phyloP scores from a whole-genome alignment of 768 basidiomycete species.

The Pleurotus pulmonarius region DNA sequence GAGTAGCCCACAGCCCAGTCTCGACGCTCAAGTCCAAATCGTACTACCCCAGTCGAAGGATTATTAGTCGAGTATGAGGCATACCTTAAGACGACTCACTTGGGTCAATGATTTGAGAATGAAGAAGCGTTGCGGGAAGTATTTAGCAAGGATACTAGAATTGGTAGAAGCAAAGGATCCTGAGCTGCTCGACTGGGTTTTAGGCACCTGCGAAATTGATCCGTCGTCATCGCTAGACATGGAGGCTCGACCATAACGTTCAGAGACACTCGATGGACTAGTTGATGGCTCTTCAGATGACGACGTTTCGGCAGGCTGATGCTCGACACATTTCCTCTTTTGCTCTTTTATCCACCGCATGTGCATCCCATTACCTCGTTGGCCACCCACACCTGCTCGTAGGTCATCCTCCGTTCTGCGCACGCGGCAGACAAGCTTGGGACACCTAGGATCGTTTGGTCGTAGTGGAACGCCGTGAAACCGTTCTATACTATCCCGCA shows the following conservation, averaged over 20 bases:
- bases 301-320: constrained; percentile 13
- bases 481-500: constrained; percentile 62
- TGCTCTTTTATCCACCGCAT: constrained; percentile 73
- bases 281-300: constrained; percentile 18
- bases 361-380: constrained; percentile 85
- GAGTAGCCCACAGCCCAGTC: constrained; percentile 86
- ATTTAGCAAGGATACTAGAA: constrained; percentile 68
- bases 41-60: constrained; percentile 35
- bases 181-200: constrained; percentile 51
- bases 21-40: constrained; percentile 80
- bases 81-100: no score
- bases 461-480: constrained; percentile 76
- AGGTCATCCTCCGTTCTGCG: constrained; percentile 81
- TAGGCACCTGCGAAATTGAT: constrained; percentile 12
- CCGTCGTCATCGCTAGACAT: constrained; percentile 41
- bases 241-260: constrained; percentile 25
- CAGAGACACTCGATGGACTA: constrained; percentile 22
- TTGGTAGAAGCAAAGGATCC: constrained; percentile 75
- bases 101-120: constrained; percentile 91
- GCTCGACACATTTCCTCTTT: constrained; percentile 29
- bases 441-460: constrained; percentile 67
- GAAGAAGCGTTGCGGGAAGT: constrained; percentile 90
- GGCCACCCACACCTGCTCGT: constrained; percentile 87
- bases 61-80: no score
- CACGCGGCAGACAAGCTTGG: constrained; percentile 78